A percentile compares a stretch with the other conserved stretches of the same genome.
phyloP scores from a whole-genome alignment of 2,329 filamentous ascomycete species.

The Aspergillus hiratsukae region DNA sequence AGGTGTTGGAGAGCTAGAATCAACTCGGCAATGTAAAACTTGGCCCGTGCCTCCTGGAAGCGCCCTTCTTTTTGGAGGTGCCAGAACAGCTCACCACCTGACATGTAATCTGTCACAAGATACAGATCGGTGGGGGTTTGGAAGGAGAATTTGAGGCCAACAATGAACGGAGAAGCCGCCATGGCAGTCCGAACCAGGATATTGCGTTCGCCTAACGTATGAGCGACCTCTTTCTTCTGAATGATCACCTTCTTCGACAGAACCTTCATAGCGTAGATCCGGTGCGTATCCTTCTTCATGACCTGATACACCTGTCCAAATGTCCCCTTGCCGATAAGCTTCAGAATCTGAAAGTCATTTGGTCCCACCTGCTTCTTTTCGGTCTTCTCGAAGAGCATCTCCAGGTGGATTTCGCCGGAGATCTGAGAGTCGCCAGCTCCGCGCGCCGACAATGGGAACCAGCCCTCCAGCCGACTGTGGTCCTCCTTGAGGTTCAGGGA shows the following conservation, averaged over 20 bases:
- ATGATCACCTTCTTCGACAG: slow-evolving; percentile 99
- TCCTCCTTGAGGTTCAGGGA: slow-evolving; percentile 65
- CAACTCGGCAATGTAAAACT: slow-evolving; percentile 98
- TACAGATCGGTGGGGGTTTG: slow-evolving; percentile 96
- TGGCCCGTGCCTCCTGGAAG: slow-evolving; percentile 89
- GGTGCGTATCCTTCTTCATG: slow-evolving; percentile 89
- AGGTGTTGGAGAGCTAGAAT: slow-evolving; percentile 93
- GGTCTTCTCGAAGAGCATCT: slow-evolving; percentile 77
- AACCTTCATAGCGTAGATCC: slow-evolving; percentile 99
- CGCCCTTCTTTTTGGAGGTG: slow-evolving; percentile 95
- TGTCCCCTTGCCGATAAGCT: slow-evolving; percentile 95
- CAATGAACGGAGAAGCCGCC: slow-evolving; percentile 94
- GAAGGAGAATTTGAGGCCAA: slow-evolving; percentile 97
- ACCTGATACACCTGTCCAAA: slow-evolving; percentile 99
- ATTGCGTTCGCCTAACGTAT: slow-evolving; percentile 94
- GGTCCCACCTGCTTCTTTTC: slow-evolving; percentile 91
- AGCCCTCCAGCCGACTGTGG: slow-evolving; percentile 70
- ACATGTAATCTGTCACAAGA: slow-evolving; percentile 99
- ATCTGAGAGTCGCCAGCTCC: slow-evolving; percentile 74
- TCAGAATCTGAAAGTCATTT: slow-evolving; percentile 91
- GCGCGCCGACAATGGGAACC: slow-evolving; percentile 77
- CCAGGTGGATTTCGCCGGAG: slow-evolving; percentile 80
- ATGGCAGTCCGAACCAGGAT: slow-evolving; percentile 95
- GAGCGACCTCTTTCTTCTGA: slow-evolving; percentile 98
- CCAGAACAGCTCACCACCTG: slow-evolving; percentile 96